A percentile compares a stretch with the other conserved stretches of the same genome.
Conservation (phyloP, 352 stramenopile genomes). For the Globisporangium irregulare region DNA sequence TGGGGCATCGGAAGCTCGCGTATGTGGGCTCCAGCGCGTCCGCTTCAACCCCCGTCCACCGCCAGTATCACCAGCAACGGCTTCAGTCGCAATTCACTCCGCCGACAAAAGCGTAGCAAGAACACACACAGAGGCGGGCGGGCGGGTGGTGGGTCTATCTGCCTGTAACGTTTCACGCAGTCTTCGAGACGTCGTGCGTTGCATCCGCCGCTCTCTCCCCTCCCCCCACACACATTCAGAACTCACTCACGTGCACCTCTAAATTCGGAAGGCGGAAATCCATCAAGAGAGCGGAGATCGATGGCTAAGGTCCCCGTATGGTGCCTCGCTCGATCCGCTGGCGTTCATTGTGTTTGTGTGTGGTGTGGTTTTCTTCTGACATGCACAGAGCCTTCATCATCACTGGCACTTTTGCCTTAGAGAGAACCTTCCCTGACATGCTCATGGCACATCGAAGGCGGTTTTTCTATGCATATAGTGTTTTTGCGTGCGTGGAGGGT, state of each 20-base stretch:
- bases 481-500: too few relatives aligned
- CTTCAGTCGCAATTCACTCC: not conserved
- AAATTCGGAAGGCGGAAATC: conserved; percentile 8
- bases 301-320: too few relatives aligned
- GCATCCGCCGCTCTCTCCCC: not conserved
- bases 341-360: too few relatives aligned
- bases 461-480: too few relatives aligned
- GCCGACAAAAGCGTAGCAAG: not conserved
- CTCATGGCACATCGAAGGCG: too few relatives aligned
- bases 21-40: not conserved
- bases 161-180: not conserved
- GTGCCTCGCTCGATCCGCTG: too few relatives aligned
- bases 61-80: not conserved
- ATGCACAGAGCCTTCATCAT: too few relatives aligned
- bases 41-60: not conserved
- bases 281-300: too few relatives aligned
- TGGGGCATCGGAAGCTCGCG: conserved; percentile 33
- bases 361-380: too few relatives aligned
- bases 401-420: too few relatives aligned
- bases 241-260: not conserved
- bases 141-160: not conserved
- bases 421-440: too few relatives aligned
- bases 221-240: not conserved
- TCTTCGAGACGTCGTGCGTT: not conserved
- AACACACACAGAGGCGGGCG: not conserved